Evolutionary conservation across 306 rosid species (phyloP).

Genomic region (Lupinus albus): DNA sequence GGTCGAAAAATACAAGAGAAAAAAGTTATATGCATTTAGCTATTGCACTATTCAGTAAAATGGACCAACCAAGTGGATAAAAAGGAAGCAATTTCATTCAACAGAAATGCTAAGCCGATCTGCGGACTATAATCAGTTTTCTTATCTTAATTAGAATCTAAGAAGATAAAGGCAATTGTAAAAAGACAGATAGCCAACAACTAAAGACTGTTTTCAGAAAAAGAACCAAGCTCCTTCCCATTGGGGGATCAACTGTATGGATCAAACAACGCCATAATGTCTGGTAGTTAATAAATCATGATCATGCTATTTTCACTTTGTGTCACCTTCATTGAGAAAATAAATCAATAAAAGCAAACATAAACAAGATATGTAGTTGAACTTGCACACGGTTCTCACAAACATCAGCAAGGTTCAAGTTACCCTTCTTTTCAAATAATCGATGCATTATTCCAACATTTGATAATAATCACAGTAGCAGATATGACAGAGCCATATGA

Average conservation of each 20-base stretch:
- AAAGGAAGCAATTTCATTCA: slow-evolving; percentile 21
- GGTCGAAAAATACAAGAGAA: slow-evolving; percentile 14
- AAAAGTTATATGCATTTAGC: slow-evolving; percentile 10
- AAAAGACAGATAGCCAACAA: slow-evolving; percentile 14
- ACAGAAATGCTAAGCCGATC: slow-evolving; percentile 20
- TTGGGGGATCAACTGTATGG: no score
- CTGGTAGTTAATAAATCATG: not conserved
- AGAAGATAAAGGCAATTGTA: slow-evolving; percentile 13
- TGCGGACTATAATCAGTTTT: slow-evolving; percentile 30
- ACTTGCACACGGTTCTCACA: slow-evolving; percentile 28
- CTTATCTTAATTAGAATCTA: slow-evolving; percentile 20
- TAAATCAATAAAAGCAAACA: not conserved
- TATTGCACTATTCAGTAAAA: slow-evolving; percentile 15
- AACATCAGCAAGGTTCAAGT: slow-evolving; percentile 11
- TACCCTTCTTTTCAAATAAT: slow-evolving; percentile 21
- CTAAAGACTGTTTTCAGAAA: not conserved
- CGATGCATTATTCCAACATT: slow-evolving; percentile 24
- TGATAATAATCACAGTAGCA: slow-evolving; percentile 11
- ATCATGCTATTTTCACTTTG: slow-evolving; percentile 6
- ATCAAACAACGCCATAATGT: no score
- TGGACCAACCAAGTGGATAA: not conserved
- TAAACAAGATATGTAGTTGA: no score
- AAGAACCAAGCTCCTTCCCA: not conserved
- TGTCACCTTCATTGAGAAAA: no score
- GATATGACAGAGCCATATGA: slow-evolving; percentile 9